Evolutionary conservation across 2,329 filamentous ascomycete species (phyloP).

Genomic region (Venturia effusa): DNA sequence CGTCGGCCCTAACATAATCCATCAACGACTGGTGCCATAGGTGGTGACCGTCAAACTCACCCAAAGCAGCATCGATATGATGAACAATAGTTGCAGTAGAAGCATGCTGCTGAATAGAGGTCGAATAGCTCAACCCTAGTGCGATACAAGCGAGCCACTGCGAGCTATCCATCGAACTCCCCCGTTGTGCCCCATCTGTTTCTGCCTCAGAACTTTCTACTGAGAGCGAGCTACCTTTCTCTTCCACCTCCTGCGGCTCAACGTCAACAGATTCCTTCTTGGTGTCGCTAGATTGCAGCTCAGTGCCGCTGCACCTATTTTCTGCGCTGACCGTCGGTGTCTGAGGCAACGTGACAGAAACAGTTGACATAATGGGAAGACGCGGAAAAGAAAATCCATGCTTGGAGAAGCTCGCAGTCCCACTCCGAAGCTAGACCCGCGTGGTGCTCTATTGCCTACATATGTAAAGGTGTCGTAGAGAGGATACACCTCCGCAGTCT

Average conservation of each 20-base stretch:
- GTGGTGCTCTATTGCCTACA: too few relatives aligned
- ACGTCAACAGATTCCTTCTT: background rate
- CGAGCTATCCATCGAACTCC: background rate
- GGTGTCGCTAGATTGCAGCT: too few relatives aligned
- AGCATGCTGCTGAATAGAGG: slow-evolving; percentile 10
- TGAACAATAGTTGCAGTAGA: slow-evolving; percentile 12
- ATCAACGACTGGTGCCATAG: background rate
- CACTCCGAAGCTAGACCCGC: too few relatives aligned
- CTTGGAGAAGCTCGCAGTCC: too few relatives aligned
- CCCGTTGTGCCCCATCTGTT: background rate
- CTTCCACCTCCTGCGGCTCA: background rate
- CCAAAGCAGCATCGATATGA: slow-evolving; percentile 10
- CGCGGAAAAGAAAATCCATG: too few relatives aligned
- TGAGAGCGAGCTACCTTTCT: background rate
- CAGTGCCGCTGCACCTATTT: background rate
- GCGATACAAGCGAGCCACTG: slow-evolving; percentile 9
- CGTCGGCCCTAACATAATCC: slow-evolving; percentile 8
- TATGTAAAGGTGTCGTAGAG: too few relatives aligned
- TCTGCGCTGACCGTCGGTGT: background rate
- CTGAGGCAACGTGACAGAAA: too few relatives aligned
- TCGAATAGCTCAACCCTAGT: slow-evolving; percentile 8
- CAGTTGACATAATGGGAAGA: too few relatives aligned
- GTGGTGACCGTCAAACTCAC: background rate
- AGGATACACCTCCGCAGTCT: too few relatives aligned
- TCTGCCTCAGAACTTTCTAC: background rate